Conservation (phyloP, 2,329 filamentous ascomycete genomes). For the Cyanodermella asteris region DNA sequence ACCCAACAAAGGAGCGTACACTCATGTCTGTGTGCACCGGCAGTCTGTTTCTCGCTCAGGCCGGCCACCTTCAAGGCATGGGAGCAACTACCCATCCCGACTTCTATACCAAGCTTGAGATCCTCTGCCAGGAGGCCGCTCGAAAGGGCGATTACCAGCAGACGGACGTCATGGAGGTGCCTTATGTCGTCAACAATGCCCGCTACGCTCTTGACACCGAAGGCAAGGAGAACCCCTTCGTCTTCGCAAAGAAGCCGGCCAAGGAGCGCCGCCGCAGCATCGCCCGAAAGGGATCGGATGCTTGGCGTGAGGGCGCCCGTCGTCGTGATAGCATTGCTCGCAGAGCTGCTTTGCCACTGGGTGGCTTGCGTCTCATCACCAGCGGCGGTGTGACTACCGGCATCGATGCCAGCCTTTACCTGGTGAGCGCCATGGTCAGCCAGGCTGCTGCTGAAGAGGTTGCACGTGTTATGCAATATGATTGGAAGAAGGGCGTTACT, state of each 20-base stretch:
- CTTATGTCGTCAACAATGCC: slow-evolving; percentile 81
- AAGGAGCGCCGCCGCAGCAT: slow-evolving; percentile 38
- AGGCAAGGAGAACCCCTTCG: slow-evolving; percentile 64
- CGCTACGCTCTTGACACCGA: slow-evolving; percentile 62
- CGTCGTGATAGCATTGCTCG: slow-evolving; percentile 64
- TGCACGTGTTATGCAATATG: slow-evolving; percentile 55
- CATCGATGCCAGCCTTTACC: slow-evolving; percentile 64
- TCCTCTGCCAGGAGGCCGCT: slow-evolving; percentile 52
- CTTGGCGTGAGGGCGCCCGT: slow-evolving; percentile 50
- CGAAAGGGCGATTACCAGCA: slow-evolving; percentile 50
- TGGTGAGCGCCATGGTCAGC: slow-evolving; percentile 63
- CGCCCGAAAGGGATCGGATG: slow-evolving; percentile 62
- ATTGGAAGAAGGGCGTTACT: slow-evolving; percentile 67
- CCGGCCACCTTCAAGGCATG: slow-evolving; percentile 56
- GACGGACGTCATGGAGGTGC: slow-evolving; percentile 59
- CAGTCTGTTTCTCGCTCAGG: slow-evolving; percentile 52
- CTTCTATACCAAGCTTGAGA: slow-evolving; percentile 60
- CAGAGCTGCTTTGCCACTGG: slow-evolving; percentile 52
- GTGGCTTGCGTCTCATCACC: slow-evolving; percentile 52
- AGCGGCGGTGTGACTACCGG: slow-evolving; percentile 58
- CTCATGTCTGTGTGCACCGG: slow-evolving; percentile 63
- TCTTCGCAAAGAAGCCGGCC: slow-evolving; percentile 50
- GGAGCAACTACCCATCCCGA: slow-evolving; percentile 69
- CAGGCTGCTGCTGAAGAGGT: slow-evolving; percentile 57
- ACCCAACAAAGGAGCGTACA: slow-evolving; percentile 60